These are phyloP conservation scores for Pseudogymnoascus sp. DNA, from an alignment of 2,329 filamentous ascomycete species.

Conservation along the genomic window DNA sequence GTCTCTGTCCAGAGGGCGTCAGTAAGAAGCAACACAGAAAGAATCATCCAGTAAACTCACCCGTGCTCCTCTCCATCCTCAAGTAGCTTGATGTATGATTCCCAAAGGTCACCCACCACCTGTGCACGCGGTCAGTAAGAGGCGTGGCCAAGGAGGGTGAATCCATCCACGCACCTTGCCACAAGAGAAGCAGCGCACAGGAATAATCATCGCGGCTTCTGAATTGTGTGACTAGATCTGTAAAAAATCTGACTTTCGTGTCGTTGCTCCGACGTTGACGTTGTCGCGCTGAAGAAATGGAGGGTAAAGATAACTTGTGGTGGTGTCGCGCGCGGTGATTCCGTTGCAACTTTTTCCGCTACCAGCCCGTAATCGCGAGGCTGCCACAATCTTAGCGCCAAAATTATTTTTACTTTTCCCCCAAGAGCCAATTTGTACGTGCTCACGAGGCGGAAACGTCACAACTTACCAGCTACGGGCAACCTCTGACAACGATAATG, in stretches of 20 bases:
- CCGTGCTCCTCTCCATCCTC: slow-evolving; percentile 71
- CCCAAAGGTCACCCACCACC: slow-evolving; percentile 97
- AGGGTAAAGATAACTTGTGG: background rate
- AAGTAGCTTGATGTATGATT: slow-evolving; percentile 84
- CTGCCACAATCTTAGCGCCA: slow-evolving; percentile 16
- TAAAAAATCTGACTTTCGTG: slow-evolving; percentile 1
- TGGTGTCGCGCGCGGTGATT: slow-evolving; percentile 1
- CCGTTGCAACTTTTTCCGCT: slow-evolving; percentile 10
- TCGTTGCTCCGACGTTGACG: slow-evolving; percentile 13
- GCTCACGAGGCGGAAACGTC: slow-evolving; percentile 11
- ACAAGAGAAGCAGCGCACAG: slow-evolving; percentile 96
- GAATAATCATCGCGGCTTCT: slow-evolving; percentile 80
- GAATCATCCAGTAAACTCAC: slow-evolving; percentile 42
- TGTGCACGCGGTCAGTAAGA: slow-evolving; percentile 10
- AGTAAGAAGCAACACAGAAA: background rate
- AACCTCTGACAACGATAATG: slow-evolving; percentile 30
- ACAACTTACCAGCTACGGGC: slow-evolving; percentile 12
- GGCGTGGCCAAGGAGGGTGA: background rate
- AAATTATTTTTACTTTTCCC: slow-evolving; percentile 14
- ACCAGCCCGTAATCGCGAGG: slow-evolving; percentile 9
- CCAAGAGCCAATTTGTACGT: slow-evolving; percentile 7
- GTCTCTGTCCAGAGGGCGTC: slow-evolving; percentile 52
- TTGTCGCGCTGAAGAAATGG: background rate
- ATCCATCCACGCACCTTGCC: slow-evolving; percentile 67
- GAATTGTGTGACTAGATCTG: background rate